Conservation (phyloP, 2,329 filamentous ascomycete species). For the Trichoderma sp. region DNA sequence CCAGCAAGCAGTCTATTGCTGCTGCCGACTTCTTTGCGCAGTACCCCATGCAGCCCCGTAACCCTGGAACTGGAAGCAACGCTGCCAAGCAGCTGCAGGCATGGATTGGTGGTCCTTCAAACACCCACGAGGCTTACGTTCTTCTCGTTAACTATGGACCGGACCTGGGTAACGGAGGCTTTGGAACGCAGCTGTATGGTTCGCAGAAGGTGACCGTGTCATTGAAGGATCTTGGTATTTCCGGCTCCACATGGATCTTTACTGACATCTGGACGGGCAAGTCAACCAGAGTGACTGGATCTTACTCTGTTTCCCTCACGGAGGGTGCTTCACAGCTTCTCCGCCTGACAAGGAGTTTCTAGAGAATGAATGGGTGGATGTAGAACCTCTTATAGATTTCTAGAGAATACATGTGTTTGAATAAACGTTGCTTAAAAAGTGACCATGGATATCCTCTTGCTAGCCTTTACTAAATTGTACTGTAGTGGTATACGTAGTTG, state of each 20-base stretch:
- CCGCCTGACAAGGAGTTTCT: not conserved
- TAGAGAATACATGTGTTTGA: not conserved
- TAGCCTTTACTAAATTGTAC: not conserved
- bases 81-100: conserved; percentile 15
- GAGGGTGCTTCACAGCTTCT: conserved; percentile 18
- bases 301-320: conserved; percentile 13
- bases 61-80: conserved; percentile 17
- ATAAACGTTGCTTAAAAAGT: not conserved
- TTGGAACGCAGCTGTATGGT: conserved; percentile 10
- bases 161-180: conserved; percentile 8
- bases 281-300: conserved; percentile 1
- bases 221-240: conserved; percentile 10
- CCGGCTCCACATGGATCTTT: not conserved
- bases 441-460: not conserved
- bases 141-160: conserved; percentile 18
- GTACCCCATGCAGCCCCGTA: conserved; percentile 20
- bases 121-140: conserved; percentile 15
- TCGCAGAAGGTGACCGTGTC: conserved; percentile 9
- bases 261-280: conserved; percentile 17
- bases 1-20: conserved; percentile 16
- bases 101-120: conserved; percentile 17
- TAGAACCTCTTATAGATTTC: not conserved
- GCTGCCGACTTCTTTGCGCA: conserved; percentile 18
- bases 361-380: not conserved
- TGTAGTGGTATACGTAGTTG: no score